phyloP scores from a whole-genome alignment of 2,329 filamentous ascomycete genomes.

The Aspergillus felis region DNA sequence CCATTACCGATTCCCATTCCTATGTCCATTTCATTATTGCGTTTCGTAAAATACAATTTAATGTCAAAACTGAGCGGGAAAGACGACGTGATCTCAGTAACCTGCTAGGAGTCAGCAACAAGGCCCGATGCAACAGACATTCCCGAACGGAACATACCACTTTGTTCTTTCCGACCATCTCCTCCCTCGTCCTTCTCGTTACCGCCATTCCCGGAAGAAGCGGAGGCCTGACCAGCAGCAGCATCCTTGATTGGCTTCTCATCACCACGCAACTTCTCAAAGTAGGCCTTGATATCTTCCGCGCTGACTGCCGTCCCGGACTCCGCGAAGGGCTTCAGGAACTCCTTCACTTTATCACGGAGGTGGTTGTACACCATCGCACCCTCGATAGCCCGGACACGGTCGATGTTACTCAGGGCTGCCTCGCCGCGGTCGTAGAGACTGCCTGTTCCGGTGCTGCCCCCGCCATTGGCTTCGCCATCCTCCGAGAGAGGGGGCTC shows the following conservation, averaged over 20 bases:
- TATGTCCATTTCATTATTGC: neutral
- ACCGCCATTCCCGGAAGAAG: conserved; percentile 28
- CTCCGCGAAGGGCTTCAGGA: conserved; percentile 90
- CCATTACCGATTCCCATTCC: neutral
- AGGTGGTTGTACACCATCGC: conserved; percentile 98
- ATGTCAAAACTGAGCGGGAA: neutral
- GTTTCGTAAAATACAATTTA: neutral
- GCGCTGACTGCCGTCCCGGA: conserved; percentile 83
- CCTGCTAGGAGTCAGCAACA: conserved; percentile 2
- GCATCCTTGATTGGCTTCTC: conserved; percentile 67
- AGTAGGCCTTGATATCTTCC: conserved; percentile 94
- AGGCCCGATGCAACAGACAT: neutral
- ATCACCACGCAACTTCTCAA: conserved; percentile 89
- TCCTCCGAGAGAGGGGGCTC: conserved; percentile 79
- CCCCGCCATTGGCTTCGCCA: conserved; percentile 47
- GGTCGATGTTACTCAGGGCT: conserved; percentile 84
- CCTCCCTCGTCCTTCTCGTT: conserved; percentile 25
- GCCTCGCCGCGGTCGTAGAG: conserved; percentile 90
- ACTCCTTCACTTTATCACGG: conserved; percentile 91
- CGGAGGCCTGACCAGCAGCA: conserved; percentile 50
- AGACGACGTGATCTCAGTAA: neutral
- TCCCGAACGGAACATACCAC: conserved; percentile 36
- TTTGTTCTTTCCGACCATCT: conserved; percentile 44
- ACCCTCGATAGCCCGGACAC: conserved; percentile 88
- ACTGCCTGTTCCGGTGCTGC: conserved; percentile 66